These are phyloP conservation scores for Alternaria gaisen DNA, from an alignment of 2,329 filamentous ascomycete species.

Conservation along the genomic window DNA sequence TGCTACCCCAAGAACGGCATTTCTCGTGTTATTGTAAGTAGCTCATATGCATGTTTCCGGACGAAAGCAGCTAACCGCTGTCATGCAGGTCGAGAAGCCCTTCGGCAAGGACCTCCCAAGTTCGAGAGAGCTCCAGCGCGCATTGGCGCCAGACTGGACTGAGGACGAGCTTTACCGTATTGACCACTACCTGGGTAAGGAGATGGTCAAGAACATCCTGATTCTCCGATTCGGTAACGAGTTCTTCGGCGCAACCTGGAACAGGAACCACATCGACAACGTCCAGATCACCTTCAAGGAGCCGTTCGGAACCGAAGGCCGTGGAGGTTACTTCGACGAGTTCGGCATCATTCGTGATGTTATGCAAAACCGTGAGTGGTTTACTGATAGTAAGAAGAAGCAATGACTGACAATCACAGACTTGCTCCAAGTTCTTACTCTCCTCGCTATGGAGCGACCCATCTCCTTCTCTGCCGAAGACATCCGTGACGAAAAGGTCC, in stretches of 20 bases:
- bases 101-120: slow-evolving; percentile 97
- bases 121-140: slow-evolving; percentile 93
- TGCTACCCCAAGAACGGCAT: slow-evolving; percentile 94
- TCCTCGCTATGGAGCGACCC: slow-evolving; percentile 96
- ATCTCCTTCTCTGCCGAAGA: slow-evolving; percentile 99
- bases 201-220: slow-evolving; percentile 99
- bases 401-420: slow-evolving; percentile 58
- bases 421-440: slow-evolving; percentile 91
- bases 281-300: slow-evolving; percentile 99
- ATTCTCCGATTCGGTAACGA: slow-evolving; percentile 98
- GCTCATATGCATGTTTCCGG: slow-evolving; percentile 6
- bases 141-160: slow-evolving; percentile 96
- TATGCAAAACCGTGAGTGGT: slow-evolving; percentile 87
- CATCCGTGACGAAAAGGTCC: slow-evolving; percentile 97
- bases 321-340: slow-evolving; percentile 98
- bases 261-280: slow-evolving; percentile 98
- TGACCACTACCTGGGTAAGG: slow-evolving; percentile 98
- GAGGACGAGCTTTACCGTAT: slow-evolving; percentile 99
- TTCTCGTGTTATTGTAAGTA: slow-evolving; percentile 86
- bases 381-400: background rate
- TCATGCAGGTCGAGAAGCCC: slow-evolving; percentile 88
- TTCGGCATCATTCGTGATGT: slow-evolving; percentile 99
- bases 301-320: slow-evolving; percentile 96
- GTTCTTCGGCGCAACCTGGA: slow-evolving; percentile 98
- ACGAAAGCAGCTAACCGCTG: slow-evolving; percentile 25